Conservation (phyloP, 495 filamentous ascomycete genomes). For the Polyplosphaeria fusca region DNA sequence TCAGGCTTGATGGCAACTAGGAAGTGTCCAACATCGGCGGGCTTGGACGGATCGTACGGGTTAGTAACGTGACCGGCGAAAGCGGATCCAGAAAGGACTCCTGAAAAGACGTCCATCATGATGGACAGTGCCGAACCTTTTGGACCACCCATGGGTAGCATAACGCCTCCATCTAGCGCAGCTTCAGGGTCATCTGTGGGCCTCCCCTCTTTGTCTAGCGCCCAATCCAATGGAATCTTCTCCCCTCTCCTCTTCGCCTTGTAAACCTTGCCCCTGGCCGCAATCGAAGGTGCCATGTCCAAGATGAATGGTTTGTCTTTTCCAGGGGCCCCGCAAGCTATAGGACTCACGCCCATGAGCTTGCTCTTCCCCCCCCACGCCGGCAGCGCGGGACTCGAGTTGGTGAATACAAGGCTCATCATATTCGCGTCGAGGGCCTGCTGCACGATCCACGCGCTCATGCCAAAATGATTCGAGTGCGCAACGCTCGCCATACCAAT, state of each 20-base stretch:
- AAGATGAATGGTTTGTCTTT: conserved; percentile 61
- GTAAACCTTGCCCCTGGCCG: conserved; percentile 72
- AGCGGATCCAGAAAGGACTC: conserved; percentile 65
- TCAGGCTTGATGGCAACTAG: conserved; percentile 73
- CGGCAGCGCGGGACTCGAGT: conserved; percentile 70
- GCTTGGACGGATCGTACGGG: conserved; percentile 66
- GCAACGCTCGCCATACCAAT: conserved; percentile 71
- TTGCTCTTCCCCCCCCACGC: conserved; percentile 66
- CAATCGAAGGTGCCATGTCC: conserved; percentile 74
- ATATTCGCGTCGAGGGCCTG: conserved; percentile 68
- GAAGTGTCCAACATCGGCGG: conserved; percentile 74
- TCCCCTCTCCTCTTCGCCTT: conserved; percentile 68
- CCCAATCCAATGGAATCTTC: conserved; percentile 72
- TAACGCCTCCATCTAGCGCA: conserved; percentile 62
- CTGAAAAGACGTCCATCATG: conserved; percentile 86
- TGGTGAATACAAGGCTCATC: conserved; percentile 77
- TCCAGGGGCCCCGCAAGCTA: conserved; percentile 71
- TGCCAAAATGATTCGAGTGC: conserved; percentile 77
- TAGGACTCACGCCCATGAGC: conserved; percentile 72
- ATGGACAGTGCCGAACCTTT: conserved; percentile 69
- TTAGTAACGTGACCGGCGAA: conserved; percentile 70
- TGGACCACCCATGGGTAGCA: conserved; percentile 77
- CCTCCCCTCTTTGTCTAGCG: conserved; percentile 66
- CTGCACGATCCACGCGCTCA: conserved; percentile 74
- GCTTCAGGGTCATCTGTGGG: conserved; percentile 63